phyloP scores from a whole-genome alignment of 352 stramenopile genomes.

The Phytophthora tubulina region DNA sequence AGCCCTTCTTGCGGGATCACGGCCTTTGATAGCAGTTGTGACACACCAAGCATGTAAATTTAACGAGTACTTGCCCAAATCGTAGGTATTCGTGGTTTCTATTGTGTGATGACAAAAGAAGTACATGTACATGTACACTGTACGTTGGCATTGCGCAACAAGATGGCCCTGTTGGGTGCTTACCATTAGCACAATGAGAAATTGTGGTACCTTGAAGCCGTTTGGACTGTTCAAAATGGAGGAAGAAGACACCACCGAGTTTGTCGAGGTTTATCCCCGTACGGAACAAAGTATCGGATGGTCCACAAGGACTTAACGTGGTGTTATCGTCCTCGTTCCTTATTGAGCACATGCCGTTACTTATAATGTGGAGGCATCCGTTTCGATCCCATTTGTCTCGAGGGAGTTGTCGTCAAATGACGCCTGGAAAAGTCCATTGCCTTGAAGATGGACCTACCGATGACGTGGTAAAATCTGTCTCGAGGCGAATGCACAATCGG shows the following conservation, averaged over 20 bases:
- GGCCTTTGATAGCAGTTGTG: too few relatives aligned
- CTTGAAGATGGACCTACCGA: not conserved
- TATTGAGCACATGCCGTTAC: not conserved
- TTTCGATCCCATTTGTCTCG: not conserved
- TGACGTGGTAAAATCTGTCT: not conserved
- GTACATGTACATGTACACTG: too few relatives aligned
- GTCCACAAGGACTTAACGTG: not conserved
- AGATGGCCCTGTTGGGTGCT: not conserved
- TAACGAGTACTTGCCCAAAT: too few relatives aligned
- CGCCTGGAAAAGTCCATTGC: not conserved
- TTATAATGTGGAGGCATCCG: not conserved
- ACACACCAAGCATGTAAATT: too few relatives aligned
- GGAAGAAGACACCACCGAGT: constrained; percentile 5
- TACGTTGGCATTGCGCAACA: not conserved
- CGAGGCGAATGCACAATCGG: too few relatives aligned
- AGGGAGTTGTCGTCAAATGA: not conserved
- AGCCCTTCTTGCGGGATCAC: too few relatives aligned
- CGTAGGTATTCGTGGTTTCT: too few relatives aligned
- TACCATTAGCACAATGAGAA: constrained; percentile 8
- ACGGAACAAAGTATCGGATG: not conserved
- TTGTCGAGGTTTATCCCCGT: not conserved
- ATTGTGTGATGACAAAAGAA: too few relatives aligned
- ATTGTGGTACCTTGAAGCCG: constrained; percentile 1
- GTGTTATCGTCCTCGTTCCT: not conserved
- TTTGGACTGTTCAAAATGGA: constrained; percentile 12